Conservation (phyloP, 768 basidiomycete genomes). For the Psilocybe cyanescens region DNA sequence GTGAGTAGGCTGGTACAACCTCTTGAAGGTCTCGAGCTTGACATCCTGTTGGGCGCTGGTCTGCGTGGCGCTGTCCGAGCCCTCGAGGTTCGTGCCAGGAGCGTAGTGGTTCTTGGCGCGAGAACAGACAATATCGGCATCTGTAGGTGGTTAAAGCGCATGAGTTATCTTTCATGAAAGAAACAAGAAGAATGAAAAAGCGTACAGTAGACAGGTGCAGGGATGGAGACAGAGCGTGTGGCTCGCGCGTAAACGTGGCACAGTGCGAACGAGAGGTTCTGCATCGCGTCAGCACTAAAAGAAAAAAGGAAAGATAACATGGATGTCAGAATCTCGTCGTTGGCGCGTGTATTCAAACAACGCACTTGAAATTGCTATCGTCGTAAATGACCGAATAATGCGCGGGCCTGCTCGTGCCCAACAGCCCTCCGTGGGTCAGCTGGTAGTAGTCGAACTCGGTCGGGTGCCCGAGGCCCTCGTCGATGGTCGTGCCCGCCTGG, state of each 20-base stretch:
- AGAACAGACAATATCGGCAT: conserved; percentile 82
- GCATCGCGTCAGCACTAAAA: conserved; percentile 64
- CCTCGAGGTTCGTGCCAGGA: conserved; percentile 58
- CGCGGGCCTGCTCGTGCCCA: conserved; percentile 69
- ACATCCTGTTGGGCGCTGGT: conserved; percentile 42
- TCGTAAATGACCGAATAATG: conserved; percentile 53
- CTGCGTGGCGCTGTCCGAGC: conserved; percentile 57
- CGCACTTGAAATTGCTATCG: conserved; percentile 64
- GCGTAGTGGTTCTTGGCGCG: conserved; percentile 84
- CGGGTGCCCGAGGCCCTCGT: conserved; percentile 70
- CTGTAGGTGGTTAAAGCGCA: too few relatives aligned
- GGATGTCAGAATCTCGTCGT: background rate
- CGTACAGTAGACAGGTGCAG: conserved; percentile 85
- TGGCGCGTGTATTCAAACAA: background rate
- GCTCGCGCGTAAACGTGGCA: conserved; percentile 84
- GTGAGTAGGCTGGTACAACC: conserved; percentile 61
- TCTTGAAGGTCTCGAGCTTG: conserved; percentile 51
- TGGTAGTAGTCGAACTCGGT: conserved; percentile 82
- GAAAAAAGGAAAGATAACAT: background rate
- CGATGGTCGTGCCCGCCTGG: conserved; percentile 80
- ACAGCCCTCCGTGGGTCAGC: conserved; percentile 74
- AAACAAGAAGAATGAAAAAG: background rate
- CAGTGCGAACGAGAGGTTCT: conserved; percentile 69
- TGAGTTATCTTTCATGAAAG: too few relatives aligned
- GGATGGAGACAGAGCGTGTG: conserved; percentile 85